Evolutionary conservation across 1,284 basidiomycete species (phyloP), one percentile per base, ranked within the genome.

Genomic region (Irpex lacteus): DNA sequence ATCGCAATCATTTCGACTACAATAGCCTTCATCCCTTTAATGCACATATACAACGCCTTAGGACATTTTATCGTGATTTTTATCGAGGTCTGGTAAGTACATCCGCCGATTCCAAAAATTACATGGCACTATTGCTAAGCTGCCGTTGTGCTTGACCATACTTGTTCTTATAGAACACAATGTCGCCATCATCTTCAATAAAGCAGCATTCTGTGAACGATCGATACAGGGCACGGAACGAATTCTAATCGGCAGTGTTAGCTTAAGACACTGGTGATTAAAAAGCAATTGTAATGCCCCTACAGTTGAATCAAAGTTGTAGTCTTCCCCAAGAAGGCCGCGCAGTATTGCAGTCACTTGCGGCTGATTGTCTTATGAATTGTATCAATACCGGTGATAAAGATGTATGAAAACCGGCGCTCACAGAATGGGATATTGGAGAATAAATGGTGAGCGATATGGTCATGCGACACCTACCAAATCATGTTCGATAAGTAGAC

Each of bases 141-240:
- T 66, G 64, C 4, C 75, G 67, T 21, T 64, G 68, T 5, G 71
- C 63, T 40, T 70, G 61, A 13, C 91, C 92, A 26, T 82, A 69
- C 57, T 78, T 80, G 75, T 94, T 88, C 77, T 89, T 89, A 81
- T 87, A 94, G 77, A 94, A 94, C 19, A 89, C 82, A 69, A 93
- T 83, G 64, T 88, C 85, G 59, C 88, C 90, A 66, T 88, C 85
- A 69, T 92, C 88, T 72, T 93, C 91, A 64, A 93, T 84, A 78
- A 89, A 92, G 72, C 77, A 53, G 68, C 74, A 81, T 59, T 82
- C 72, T 34, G 77, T 78, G 69, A 77, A 77, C 13, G 76, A 76
- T 34, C 75, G 72, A 68, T 74, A 77, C 37, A 77, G 70, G 7
- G 75, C 75, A 59, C 72, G 72, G 69, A 76, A 73, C 36, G 56